Base-by-base conservation (phyloP, 495 filamentous ascomycete species). In the Neurospora sp. region DNA sequence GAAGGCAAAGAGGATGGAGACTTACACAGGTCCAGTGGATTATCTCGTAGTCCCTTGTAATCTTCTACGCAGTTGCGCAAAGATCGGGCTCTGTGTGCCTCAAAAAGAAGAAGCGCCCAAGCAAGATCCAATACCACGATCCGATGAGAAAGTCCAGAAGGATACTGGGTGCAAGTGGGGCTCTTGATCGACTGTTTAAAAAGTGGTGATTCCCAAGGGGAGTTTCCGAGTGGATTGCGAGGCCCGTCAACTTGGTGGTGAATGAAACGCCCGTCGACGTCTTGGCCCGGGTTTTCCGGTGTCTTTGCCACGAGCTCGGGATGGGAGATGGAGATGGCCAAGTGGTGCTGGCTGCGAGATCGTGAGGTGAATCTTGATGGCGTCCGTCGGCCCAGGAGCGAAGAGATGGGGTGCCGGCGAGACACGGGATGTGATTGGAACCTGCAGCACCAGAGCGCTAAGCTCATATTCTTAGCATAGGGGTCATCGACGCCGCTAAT, bases 391-490 rank as follows among this genome's bases (percentile, higher is more conserved):
- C 20, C n/a, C 20, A 27, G 20, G 73, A 68, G n/a, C 68, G 69
- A 41, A n/a, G 20, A 47, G 38, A 35, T 39, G 31, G 22, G 53
- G 53, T 61, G 27, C 53, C 53, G 53, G 41, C 38, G n/a, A 22
- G 70, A 18, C 70, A 70, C 42, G 41, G 69, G 20, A 59, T 70
- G 38, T 79, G 77, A 81, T 81, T 81, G 79, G 79, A 77, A 70
- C 71, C 75, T 76, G 77, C 77, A 74, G 75, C 75, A 77, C 69
- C 72, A 80, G 73, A 75, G 79, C 79, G 79, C 78, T 80, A 78
- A 81, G 69, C 72, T 78, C 74, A 74, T 80, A 81, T 81, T 77
- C 74, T 80, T 81, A 81, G 79, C 68, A 77, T 70, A 75, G 41
- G 70, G 59, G 53, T 35, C 53, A 31, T 22, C 53, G 53, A 61